Evolutionary conservation across 2,329 filamentous ascomycete species (phyloP), one percentile per base, ranked within the genome.

Genomic region (Clonostachys byssicola): DNA sequence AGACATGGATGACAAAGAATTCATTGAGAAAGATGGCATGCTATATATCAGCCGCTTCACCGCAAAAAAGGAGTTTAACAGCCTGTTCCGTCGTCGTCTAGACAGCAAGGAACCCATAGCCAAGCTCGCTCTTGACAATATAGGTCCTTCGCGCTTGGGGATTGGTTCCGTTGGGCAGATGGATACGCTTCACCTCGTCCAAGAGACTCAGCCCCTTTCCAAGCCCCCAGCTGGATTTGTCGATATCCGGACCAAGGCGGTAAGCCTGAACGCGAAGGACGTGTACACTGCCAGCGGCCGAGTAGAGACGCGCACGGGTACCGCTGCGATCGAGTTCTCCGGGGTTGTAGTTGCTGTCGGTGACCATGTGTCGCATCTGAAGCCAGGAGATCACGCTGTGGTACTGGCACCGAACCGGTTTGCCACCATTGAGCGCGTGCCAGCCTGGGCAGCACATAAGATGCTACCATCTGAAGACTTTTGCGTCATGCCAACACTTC

Each of bases 341-440:
- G 62, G 62, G 16, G 34, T 60, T 3, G 56, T 65, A 2, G 48
- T 40, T 13, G 45, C 50, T 2, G 40, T 54, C 14, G 59, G 61
- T 3, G 42, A 43, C 3, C 48, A 56, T 12, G 36, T n/a, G 12
- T n/a, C 36, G 36, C 7, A 18, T 34, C 23, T 63, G 14, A 45
- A 51, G 16, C 14, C 50, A 1, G 57, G 62, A 6, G 60, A 65
- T 42, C 47, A 57, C 1, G 61, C 63, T 10, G 56, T 60, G 8
- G 61, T 48, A 4, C 49, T 54, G 35, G 50, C 53, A 2, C 58
- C 60, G 0, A 47, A 39, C 41, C 48, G 55, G 33, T 56, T 63
- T 34, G 48, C 38, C 33, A 69, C 56, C 20, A 13, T 33, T 5
- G 44, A 20, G 17, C 14, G 14, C 16, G 44, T 42, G 16, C 20